Base-by-base conservation (phyloP, 495 filamentous ascomycete species). In the Penicillium malachiteum region DNA sequence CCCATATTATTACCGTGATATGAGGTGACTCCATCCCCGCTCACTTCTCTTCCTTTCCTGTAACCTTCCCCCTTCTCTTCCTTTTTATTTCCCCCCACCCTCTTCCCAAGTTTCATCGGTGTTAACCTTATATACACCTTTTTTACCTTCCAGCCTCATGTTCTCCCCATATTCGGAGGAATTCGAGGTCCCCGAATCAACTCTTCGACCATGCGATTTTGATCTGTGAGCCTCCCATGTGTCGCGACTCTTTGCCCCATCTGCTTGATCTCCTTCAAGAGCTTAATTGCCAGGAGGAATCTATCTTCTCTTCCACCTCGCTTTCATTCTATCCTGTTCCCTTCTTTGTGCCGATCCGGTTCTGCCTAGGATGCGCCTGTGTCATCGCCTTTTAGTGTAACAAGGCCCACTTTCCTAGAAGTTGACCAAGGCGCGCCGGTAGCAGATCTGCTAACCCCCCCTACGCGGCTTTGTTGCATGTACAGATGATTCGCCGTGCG, bases 361-460 rank as follows among this genome's bases (percentile, higher is more conserved):
- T 71, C 68, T 72, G 60, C 67, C 68, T 74, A 64, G 67, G 67
- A 73, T 76, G 71, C 69, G 69, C 71, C 64, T 69, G 73, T 72
- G 73, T 75, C 71, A 73, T 77, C 65, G 66, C 69, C 59, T 70
- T 62, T 56, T 71, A 67, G 72, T 75, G 72, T 77, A 75, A 77
- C 72, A 57, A 65, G 52, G 52, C 62, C 59, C 52, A 52, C 58
- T 70, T 69, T 54, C 68, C 65, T 66, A 64, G 63, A 58, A 70
- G 59, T 66, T 68, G 66, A 69, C 52, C 64, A 62, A 67, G 65
- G 71, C 60, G 64, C 65, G 60, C 62, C 61, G 64, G 64, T 69
- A 71, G 68, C 72, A 69, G 70, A 60, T 67, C 68, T 70, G 68
- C 71, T 74, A 72, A 73, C 66, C 64, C 68, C n/a, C 62, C 62